A percentile compares a stretch with the other conserved stretches of the same genome.
Conservation (phyloP, 2,329 filamentous ascomycete species). For the Exophiala bonariae region DNA sequence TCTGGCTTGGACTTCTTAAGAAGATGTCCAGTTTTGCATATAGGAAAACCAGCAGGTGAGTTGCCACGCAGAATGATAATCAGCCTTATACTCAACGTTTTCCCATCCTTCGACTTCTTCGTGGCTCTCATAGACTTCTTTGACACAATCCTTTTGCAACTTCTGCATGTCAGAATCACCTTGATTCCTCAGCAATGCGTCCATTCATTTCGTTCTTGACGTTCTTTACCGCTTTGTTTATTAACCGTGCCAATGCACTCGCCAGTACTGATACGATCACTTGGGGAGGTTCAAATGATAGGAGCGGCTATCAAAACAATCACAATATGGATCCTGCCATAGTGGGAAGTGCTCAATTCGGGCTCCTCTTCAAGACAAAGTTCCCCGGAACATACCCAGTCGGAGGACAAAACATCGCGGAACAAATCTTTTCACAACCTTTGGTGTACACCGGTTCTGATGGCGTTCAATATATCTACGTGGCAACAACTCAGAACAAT, state of each 20-base stretch:
- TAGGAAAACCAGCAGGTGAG: no score
- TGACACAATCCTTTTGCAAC: constrained; percentile 7
- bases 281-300: constrained; percentile 23
- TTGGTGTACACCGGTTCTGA: constrained; percentile 53
- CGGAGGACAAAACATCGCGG: constrained; percentile 40
- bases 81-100: no score
- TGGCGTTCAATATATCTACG: constrained; percentile 55
- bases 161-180: constrained; percentile 7
- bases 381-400: constrained; percentile 53
- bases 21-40: no score
- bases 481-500: constrained; percentile 52
- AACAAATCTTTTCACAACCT: constrained; percentile 56
- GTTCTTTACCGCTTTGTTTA: constrained; percentile 9
- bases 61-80: no score
- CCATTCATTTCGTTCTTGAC: constrained; percentile 11
- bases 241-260: constrained; percentile 13
- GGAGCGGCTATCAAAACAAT: constrained; percentile 39
- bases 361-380: constrained; percentile 37
- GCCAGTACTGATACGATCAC: constrained; percentile 24
- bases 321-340: constrained; percentile 65
- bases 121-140: constrained; percentile 15
- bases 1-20: no score
- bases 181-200: no score
- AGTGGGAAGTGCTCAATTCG: constrained; percentile 54
- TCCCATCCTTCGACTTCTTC: no score